Conservation (phyloP, 331 rosid genomes). For the Cydonia oblonga region DNA sequence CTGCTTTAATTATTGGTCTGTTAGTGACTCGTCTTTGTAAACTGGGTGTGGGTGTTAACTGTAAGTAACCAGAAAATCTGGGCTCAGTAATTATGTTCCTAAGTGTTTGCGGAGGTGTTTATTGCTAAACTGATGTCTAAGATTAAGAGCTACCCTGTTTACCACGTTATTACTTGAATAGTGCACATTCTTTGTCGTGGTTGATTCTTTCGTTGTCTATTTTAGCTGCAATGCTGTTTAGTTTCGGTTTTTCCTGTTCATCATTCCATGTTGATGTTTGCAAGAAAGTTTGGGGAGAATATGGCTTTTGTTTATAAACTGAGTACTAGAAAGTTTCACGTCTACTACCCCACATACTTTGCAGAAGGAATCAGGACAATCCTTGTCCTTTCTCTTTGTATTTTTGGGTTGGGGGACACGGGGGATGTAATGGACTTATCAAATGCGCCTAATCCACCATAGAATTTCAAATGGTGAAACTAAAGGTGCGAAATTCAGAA, state of each 20-base stretch:
- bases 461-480: no score
- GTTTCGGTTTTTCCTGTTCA: not conserved
- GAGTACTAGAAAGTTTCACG: not conserved
- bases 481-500: not conserved
- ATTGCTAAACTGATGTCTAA: not conserved
- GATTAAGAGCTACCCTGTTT: not conserved
- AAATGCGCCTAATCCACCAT: no score
- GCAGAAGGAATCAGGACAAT: no score
- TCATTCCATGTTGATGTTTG: not conserved
- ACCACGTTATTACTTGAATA: not conserved
- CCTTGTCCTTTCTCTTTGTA: no score
- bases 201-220: not conserved
- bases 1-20: not conserved
- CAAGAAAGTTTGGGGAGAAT: not conserved
- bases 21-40: no score
- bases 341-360: no score
- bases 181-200: not conserved
- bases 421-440: no score
- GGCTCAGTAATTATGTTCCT: not conserved
- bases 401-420: no score
- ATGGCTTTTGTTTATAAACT: not conserved
- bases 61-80: not conserved
- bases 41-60: no score
- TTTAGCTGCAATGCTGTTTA: not conserved
- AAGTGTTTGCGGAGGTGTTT: not conserved